A percentile compares a stretch with the other conserved stretches of the same genome.
Evolutionary conservation across 2,329 filamentous ascomycete genomes (phyloP).

Genomic region (Cyanodermella asteris): DNA sequence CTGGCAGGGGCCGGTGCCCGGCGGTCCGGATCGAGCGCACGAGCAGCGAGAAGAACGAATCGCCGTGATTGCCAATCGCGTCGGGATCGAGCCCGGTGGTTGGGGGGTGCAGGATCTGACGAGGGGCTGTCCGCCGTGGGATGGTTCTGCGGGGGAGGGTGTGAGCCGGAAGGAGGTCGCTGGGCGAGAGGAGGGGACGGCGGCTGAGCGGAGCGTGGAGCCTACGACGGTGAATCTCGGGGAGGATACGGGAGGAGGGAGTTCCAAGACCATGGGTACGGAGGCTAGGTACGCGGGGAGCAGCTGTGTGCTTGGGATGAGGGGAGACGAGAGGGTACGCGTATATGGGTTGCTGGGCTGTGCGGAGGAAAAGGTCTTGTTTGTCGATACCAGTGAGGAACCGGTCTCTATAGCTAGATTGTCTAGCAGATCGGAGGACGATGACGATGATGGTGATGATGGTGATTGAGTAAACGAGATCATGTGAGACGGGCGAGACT

Average conservation of each 20-base stretch:
- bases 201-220: too few species aligned
- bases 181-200: constrained; percentile 15
- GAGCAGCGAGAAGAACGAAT: constrained; percentile 13
- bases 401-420: too few species aligned
- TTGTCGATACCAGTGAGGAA: constrained; percentile 22
- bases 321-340: constrained; percentile 6
- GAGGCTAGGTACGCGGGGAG: constrained; percentile 25
- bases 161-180: constrained; percentile 3
- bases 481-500: too few species aligned
- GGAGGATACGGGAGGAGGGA: too few species aligned
- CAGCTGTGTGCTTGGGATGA: constrained; percentile 18
- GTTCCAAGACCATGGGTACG: too few species aligned
- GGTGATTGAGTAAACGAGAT: too few species aligned
- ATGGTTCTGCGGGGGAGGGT: too few species aligned
- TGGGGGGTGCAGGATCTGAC: too few species aligned
- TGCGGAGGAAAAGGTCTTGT: constrained; percentile 21
- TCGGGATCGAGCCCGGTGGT: constrained; percentile 19
- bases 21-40: constrained; percentile 5
- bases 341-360: constrained; percentile 17
- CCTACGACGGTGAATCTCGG: too few species aligned
- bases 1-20: constrained; percentile 3
- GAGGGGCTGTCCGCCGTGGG: too few species aligned
- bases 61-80: constrained; percentile 24
- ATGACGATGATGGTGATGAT: too few species aligned
- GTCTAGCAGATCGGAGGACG: too few species aligned